Evolutionary conservation across 2,329 filamentous ascomycete genomes (phyloP).

Genomic region (Diaporthe ampelina): DNA sequence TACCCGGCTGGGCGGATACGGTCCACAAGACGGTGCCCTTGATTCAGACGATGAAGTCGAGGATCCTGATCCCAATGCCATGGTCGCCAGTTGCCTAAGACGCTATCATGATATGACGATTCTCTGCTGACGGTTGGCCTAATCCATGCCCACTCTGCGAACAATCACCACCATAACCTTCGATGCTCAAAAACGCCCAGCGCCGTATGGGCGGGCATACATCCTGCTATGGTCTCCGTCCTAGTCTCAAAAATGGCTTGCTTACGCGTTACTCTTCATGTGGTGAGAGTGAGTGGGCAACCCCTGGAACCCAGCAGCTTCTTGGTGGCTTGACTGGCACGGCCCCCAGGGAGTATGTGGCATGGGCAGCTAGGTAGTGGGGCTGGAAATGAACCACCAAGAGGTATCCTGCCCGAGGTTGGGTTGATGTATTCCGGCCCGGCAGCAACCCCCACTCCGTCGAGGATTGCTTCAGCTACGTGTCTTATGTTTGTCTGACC

Average conservation of each 20-base stretch:
- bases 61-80: constrained; percentile 92
- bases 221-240: too few relatives aligned
- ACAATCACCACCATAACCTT: neutral
- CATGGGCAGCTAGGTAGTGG: neutral
- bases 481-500: neutral
- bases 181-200: too few relatives aligned
- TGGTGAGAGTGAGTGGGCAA: neutral
- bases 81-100: constrained; percentile 91
- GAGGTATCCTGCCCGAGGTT: constrained; percentile 1
- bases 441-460: too few relatives aligned
- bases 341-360: neutral
- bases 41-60: constrained; percentile 96
- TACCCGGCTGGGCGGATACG: constrained; percentile 96
- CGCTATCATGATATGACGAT: neutral
- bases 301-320: neutral
- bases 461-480: neutral
- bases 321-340: neutral
- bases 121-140: neutral
- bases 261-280: neutral
- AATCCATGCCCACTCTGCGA: neutral
- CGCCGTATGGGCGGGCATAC: too few relatives aligned
- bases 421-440: neutral
- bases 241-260: too few relatives aligned
- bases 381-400: neutral
- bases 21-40: constrained; percentile 98